Evolutionary conservation across 306 rosid species (phyloP).

Genomic region (Fragaria vesca): DNA sequence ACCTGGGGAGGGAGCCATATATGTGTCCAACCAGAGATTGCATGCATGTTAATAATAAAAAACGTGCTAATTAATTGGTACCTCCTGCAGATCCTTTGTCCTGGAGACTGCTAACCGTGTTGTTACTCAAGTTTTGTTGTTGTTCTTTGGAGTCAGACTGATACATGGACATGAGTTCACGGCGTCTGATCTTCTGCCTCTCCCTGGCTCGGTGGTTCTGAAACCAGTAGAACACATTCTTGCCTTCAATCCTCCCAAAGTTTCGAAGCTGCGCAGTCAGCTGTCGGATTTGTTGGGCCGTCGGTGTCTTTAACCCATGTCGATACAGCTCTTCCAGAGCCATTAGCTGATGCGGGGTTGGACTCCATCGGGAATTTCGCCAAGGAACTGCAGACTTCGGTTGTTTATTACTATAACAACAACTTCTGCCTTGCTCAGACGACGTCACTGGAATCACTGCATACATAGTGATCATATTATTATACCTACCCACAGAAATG

Average conservation of each 20-base stretch:
- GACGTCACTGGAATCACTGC: background rate
- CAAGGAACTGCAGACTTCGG: conserved; percentile 4
- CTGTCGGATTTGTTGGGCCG: conserved; percentile 63
- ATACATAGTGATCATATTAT: background rate
- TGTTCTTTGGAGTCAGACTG: background rate
- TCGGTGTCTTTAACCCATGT: conserved; percentile 60
- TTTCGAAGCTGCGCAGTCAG: conserved; percentile 54
- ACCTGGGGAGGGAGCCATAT: background rate
- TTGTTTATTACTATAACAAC: background rate
- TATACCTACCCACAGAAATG: background rate
- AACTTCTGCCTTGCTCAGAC: background rate
- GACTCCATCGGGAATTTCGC: conserved; percentile 62
- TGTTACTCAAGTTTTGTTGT: background rate
- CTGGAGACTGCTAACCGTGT: background rate
- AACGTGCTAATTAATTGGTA: background rate
- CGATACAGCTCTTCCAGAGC: conserved; percentile 57
- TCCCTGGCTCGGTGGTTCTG: conserved; percentile 84
- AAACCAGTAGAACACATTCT: conserved; percentile 81
- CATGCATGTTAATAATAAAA: background rate
- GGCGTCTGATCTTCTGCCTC: conserved; percentile 49
- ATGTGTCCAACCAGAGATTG: background rate
- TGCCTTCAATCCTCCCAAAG: conserved; percentile 72
- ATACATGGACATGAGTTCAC: conserved; percentile 31
- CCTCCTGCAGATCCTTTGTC: background rate
- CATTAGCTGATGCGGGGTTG: conserved; percentile 63